Conservation (phyloP, 2,329 filamentous ascomycete genomes). For the Venturia aucupariae region DNA sequence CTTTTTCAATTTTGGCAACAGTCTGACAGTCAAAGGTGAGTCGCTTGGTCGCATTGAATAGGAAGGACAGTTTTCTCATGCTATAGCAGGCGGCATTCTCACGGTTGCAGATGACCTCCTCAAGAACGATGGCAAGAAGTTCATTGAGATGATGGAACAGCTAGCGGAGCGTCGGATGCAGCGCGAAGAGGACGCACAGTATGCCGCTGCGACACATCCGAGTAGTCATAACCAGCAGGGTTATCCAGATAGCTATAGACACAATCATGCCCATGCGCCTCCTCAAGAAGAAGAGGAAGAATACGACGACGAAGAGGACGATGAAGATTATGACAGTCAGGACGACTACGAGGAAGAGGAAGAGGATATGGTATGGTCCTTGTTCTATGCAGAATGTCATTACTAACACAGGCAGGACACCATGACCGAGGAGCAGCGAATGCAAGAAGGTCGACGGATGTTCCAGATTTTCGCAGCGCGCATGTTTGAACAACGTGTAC, state of each 20-base stretch:
- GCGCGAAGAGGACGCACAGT: conserved; percentile 81
- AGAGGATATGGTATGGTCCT: conserved; percentile 50
- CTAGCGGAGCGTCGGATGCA: conserved; percentile 95
- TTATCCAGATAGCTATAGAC: conserved; percentile 38
- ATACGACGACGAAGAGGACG: conserved; percentile 68
- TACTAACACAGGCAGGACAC: conserved; percentile 58
- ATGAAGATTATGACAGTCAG: conserved; percentile 51
- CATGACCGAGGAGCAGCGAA: conserved; percentile 96
- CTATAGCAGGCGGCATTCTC: conserved; percentile 75
- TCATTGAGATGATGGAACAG: conserved; percentile 99
- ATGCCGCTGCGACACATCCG: conserved; percentile 50
- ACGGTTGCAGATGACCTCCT: conserved; percentile 97
- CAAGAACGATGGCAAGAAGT: conserved; percentile 98
- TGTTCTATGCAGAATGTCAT: conserved; percentile 21
- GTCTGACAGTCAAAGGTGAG: conserved; percentile 81
- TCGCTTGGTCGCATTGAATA: conserved; percentile 13
- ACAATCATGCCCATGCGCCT: conserved; percentile 54
- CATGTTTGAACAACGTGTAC: conserved; percentile 97
- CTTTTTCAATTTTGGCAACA: conserved; percentile 97
- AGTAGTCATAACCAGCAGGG: conserved; percentile 33
- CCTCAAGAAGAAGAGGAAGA: conserved; percentile 57
- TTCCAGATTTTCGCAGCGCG: conserved; percentile 98
- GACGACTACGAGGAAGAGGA: conserved; percentile 52
- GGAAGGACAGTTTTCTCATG: conserved; percentile 16
- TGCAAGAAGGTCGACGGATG: conserved; percentile 97